Percentiles rank a stretch among this genome's conserved stretches.
Evolutionary conservation across 2,329 filamentous ascomycete species (phyloP).

Genomic region (Aureobasidium sp.): DNA sequence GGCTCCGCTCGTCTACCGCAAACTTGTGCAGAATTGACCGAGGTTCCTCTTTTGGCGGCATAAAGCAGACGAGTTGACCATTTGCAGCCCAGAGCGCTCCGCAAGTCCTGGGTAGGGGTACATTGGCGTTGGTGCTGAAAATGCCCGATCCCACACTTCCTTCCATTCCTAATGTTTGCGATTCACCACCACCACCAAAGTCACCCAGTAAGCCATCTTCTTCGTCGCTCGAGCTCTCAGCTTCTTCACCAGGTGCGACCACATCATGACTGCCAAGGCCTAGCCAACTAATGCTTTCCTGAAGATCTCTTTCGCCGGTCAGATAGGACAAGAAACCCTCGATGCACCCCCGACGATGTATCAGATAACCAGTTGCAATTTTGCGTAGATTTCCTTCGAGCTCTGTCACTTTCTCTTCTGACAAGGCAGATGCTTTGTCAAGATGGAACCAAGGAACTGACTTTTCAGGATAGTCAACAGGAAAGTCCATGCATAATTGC

Average conservation of each 20-base stretch:
- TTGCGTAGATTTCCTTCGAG: constrained; percentile 46
- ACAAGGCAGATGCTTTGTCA: constrained; percentile 49
- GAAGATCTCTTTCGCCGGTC: constrained; percentile 50
- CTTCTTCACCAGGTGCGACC: constrained; percentile 30
- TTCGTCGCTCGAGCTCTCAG: constrained; percentile 66
- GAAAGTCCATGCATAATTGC: constrained; percentile 53
- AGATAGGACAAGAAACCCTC: constrained; percentile 57
- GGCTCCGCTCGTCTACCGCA: constrained; percentile 20
- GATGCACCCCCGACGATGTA: constrained; percentile 49
- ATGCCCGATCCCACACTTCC: constrained; percentile 41
- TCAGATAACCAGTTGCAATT: constrained; percentile 50
- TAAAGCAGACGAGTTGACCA: constrained; percentile 53
- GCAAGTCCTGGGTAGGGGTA: constrained; percentile 54
- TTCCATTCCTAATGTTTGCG: constrained; percentile 23
- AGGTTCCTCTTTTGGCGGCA: constrained; percentile 47
- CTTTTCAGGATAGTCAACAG: constrained; percentile 47
- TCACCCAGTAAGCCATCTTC: constrained; percentile 27
- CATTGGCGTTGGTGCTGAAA: constrained; percentile 55
- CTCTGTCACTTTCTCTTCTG: constrained; percentile 44
- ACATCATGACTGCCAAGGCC: constrained; percentile 55
- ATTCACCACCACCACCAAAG: constrained; percentile 34
- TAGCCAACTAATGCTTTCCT: constrained; percentile 47
- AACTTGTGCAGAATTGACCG: constrained; percentile 27
- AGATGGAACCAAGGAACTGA: constrained; percentile 47
- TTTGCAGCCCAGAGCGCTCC: constrained; percentile 52